phyloP scores from a whole-genome alignment of 768 basidiomycete species.

The Boletus speciosus region DNA sequence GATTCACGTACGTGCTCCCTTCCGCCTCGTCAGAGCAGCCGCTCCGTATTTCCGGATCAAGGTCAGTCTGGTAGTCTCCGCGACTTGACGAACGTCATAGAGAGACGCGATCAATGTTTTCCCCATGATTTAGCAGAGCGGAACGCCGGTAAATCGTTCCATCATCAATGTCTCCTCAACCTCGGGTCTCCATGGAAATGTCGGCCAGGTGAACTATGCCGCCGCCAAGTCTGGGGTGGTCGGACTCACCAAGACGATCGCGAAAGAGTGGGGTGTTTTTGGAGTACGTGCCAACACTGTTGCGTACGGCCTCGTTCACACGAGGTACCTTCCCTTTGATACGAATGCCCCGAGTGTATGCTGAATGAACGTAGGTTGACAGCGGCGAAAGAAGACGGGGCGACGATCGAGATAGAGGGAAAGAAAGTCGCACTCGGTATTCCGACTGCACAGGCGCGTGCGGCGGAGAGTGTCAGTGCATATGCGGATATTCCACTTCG shows the following conservation, averaged over 20 bases:
- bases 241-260: slow-evolving; percentile 81
- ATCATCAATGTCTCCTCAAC: slow-evolving; percentile 82
- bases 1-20: slow-evolving; percentile 83
- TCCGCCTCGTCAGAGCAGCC: slow-evolving; percentile 78
- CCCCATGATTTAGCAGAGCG: slow-evolving; percentile 35
- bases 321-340: slow-evolving; percentile 44
- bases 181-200: slow-evolving; percentile 82
- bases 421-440: slow-evolving; percentile 83
- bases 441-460: slow-evolving; percentile 49
- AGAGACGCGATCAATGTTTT: not conserved
- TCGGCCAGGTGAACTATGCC: slow-evolving; percentile 82
- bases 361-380: slow-evolving; percentile 53
- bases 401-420: slow-evolving; percentile 72
- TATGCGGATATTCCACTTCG: slow-evolving; percentile 61
- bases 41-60: slow-evolving; percentile 85
- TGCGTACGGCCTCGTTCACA: slow-evolving; percentile 75
- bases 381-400: slow-evolving; percentile 74
- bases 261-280: slow-evolving; percentile 84
- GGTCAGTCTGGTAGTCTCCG: slow-evolving; percentile 26
- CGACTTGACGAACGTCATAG: not conserved
- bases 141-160: slow-evolving; percentile 62
- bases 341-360: not conserved
- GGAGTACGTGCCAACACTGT: slow-evolving; percentile 81
- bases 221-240: slow-evolving; percentile 75
- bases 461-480: slow-evolving; percentile 36